phyloP scores from a whole-genome alignment of 495 filamentous ascomycete genomes.

The Daldinia vernicosa region DNA sequence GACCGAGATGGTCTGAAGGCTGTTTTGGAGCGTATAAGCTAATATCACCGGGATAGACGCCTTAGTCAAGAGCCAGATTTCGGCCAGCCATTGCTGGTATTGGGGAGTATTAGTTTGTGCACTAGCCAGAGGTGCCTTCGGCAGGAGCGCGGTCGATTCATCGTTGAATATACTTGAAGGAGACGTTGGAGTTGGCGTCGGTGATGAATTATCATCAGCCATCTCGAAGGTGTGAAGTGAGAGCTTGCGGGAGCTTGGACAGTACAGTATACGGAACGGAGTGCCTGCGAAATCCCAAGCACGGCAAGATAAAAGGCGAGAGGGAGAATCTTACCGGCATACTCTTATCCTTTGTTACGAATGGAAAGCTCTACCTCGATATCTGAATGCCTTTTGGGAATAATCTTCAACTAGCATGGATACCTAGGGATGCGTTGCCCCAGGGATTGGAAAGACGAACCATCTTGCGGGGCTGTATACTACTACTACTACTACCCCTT shows the following conservation, averaged over 20 bases:
- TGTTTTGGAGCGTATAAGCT: constrained; percentile 90
- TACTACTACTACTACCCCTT: neutral
- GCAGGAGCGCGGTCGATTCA: constrained; percentile 61
- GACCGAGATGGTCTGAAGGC: constrained; percentile 84
- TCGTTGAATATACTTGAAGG: constrained; percentile 33
- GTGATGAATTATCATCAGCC: constrained; percentile 16
- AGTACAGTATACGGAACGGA: neutral
- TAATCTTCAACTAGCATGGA: neutral
- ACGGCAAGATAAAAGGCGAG: constrained; percentile 1
- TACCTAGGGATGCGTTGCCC: neutral
- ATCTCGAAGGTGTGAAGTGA: constrained; percentile 6
- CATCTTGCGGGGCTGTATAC: neutral
- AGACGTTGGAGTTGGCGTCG: constrained; percentile 12
- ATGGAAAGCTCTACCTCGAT: constrained; percentile 9
- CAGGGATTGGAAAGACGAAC: neutral
- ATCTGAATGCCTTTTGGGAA: neutral
- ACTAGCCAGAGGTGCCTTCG: constrained; percentile 46
- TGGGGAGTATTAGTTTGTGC: constrained; percentile 9
- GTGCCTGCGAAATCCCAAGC: too few relatives aligned
- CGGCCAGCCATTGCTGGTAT: constrained; percentile 57
- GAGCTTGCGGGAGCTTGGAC: neutral
- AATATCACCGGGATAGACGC: constrained; percentile 83
- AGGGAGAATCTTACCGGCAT: constrained; percentile 5
- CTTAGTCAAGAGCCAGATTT: constrained; percentile 74
- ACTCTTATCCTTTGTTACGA: constrained; percentile 2